Percentiles rank a stretch among this genome's conserved stretches.
Conservation (phyloP, 257 asterid genomes). For the Lavandula angustifolia region DNA sequence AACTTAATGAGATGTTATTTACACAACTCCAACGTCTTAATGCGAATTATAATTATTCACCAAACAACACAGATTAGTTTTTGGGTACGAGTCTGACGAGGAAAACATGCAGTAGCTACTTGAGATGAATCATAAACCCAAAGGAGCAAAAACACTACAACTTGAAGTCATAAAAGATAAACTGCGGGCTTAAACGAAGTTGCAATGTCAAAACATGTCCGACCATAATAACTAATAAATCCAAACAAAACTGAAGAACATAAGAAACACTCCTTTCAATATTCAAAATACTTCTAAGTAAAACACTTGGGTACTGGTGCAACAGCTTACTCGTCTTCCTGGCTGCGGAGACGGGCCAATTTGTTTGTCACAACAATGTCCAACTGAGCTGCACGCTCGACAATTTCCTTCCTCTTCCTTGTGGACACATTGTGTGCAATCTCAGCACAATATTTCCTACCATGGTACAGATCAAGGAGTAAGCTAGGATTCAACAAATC, state of each 20-base stretch:
- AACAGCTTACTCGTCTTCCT: constrained; percentile 47
- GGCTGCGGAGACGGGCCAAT: constrained; percentile 54
- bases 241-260: constrained; percentile 17
- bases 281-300: not conserved
- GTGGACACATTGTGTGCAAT: constrained; percentile 53
- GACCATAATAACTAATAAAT: not conserved
- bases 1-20: too few species aligned
- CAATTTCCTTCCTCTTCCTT: constrained; percentile 46
- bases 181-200: constrained; percentile 5
- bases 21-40: too few species aligned
- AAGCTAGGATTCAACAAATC: not conserved
- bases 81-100: too few species aligned
- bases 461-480: not conserved
- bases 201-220: not conserved
- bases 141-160: not conserved
- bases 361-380: constrained; percentile 54
- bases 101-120: too few species aligned
- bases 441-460: constrained; percentile 62
- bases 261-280: not conserved
- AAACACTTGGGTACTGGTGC: constrained; percentile 7
- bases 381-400: constrained; percentile 52
- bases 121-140: too few species aligned
- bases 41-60: too few species aligned
- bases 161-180: not conserved
- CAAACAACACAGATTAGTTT: too few species aligned